Evolutionary conservation across 2,329 filamentous ascomycete species (phyloP).

Genomic region (Coleophoma crateriformis): DNA sequence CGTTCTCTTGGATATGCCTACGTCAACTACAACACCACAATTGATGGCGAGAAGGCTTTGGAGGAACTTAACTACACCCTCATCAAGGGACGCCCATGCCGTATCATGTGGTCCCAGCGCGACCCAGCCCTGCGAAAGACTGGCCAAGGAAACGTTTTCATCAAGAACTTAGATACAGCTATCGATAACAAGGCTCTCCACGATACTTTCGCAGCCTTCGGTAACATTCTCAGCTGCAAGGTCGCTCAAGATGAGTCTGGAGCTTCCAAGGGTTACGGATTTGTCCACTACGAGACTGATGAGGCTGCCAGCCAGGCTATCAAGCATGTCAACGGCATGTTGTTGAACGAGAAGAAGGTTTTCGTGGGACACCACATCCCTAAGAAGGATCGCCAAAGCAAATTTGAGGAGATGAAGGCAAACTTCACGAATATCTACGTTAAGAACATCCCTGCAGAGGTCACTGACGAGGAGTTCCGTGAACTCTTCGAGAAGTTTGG

Average conservation of each 20-base stretch:
- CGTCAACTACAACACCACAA: constrained; percentile 98
- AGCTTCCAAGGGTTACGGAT: constrained; percentile 97
- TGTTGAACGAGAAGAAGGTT: constrained; percentile 99
- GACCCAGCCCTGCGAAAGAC: constrained; percentile 99
- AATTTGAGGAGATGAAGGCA: constrained; percentile 99
- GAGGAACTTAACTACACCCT: constrained; percentile 99
- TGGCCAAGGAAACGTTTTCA: constrained; percentile 98
- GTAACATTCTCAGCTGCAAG: constrained; percentile 99
- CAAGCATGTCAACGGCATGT: constrained; percentile 99
- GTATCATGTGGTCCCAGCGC: constrained; percentile 99
- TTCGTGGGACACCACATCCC: constrained; percentile 99
- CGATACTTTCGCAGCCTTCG: constrained; percentile 97
- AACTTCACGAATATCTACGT: constrained; percentile 99
- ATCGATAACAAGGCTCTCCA: constrained; percentile 99
- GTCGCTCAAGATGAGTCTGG: constrained; percentile 96
- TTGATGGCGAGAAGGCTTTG: constrained; percentile 94
- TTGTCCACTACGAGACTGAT: constrained; percentile 99
- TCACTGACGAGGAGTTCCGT: constrained; percentile 90
- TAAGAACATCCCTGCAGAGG: constrained; percentile 89
- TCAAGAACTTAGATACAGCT: constrained; percentile 98
- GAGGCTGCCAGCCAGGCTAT: constrained; percentile 95
- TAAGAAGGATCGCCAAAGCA: constrained; percentile 99
- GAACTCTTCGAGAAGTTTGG: constrained; percentile 87
- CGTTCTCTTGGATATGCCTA: constrained; percentile 99
- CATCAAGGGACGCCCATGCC: constrained; percentile 98